phyloP scores from a whole-genome alignment of 257 asterid genomes.

The Misopates orontium region DNA sequence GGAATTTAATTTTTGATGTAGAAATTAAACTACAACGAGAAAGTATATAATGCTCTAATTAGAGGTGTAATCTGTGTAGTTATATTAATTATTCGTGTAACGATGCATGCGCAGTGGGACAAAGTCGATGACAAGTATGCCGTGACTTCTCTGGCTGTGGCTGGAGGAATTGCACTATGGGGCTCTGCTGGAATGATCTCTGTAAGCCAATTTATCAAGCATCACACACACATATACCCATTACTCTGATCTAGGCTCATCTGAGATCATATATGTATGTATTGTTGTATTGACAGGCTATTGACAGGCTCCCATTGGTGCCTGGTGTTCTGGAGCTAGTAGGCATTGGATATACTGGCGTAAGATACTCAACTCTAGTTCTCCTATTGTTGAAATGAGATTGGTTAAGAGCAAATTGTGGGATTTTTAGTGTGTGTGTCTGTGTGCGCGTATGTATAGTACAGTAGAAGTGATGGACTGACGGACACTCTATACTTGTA shows the following conservation, averaged over 20 bases:
- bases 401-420: not conserved
- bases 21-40: no score
- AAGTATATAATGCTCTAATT: no score
- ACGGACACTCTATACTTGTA: conserved; percentile 6
- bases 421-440: no score
- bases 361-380: conserved; percentile 34
- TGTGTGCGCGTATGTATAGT: no score
- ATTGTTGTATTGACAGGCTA: conserved; percentile 45
- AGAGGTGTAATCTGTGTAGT: no score
- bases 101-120: conserved; percentile 57
- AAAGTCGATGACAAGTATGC: conserved; percentile 91
- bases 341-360: conserved; percentile 86
- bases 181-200: conserved; percentile 71
- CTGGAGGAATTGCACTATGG: conserved; percentile 59
- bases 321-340: conserved; percentile 90
- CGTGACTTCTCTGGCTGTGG: conserved; percentile 69
- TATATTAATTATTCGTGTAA: no score
- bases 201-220: conserved; percentile 34
- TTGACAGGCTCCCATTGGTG: conserved; percentile 85
- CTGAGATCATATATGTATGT: no score
- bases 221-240: not conserved
- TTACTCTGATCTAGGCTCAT: not conserved
- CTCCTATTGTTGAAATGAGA: not conserved
- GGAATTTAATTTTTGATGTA: no score
- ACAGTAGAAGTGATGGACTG: no score